phyloP scores from a whole-genome alignment of 1,139 yeast genomes.

The Arxiozyma bovina region DNA sequence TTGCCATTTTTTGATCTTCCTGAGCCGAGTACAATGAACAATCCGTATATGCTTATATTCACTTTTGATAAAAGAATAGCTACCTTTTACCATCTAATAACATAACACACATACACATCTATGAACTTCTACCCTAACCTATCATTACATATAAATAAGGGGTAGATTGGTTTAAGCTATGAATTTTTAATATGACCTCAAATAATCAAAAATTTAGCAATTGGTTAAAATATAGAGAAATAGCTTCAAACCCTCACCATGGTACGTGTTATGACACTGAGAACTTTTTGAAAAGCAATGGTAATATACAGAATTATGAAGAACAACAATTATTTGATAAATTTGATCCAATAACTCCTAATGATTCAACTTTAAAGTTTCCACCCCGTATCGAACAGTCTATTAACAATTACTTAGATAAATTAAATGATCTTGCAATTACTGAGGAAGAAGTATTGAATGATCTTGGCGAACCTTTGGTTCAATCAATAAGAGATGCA shows the following conservation, averaged over 20 bases:
- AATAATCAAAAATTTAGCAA: background rate
- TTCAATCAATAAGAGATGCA: constrained; percentile 4
- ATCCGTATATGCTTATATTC: too few relatives aligned
- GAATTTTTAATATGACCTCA: background rate
- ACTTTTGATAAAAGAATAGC: background rate
- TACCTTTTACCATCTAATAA: too few relatives aligned
- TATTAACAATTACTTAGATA: constrained; percentile 2
- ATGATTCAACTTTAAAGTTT: background rate
- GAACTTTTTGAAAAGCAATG: constrained; percentile 7
- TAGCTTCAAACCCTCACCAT: background rate
- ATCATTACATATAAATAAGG: too few relatives aligned
- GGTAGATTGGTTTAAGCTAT: background rate
- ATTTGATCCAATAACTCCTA: background rate
- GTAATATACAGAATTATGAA: background rate
- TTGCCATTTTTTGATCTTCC: background rate
- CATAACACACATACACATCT: background rate
- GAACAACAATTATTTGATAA: background rate
- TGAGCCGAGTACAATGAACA: background rate
- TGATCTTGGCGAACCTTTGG: constrained; percentile 8
- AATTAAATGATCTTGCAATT: constrained; percentile 2
- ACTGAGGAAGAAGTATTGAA: background rate
- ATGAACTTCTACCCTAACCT: background rate
- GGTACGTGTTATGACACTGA: constrained; percentile 1
- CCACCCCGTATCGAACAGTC: constrained; percentile 2
- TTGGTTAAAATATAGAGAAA: background rate